A percentile compares a stretch with the other conserved stretches of the same genome.
These are phyloP conservation scores for Polychaeton citri DNA, from an alignment of 2,329 filamentous ascomycete genomes.

Conservation along the genomic window DNA sequence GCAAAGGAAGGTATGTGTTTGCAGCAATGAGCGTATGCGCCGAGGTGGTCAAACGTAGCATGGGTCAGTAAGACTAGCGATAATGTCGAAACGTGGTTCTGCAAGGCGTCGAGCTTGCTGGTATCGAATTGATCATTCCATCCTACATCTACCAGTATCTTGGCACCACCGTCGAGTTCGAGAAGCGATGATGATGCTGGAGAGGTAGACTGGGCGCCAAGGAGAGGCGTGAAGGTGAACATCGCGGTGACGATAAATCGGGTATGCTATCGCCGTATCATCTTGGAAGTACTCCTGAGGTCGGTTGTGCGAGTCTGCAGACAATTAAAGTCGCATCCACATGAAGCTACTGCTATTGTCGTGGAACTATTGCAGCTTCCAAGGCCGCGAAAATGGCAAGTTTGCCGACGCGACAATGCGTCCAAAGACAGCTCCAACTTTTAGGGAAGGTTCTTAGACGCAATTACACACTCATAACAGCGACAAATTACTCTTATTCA, in stretches of 20 bases:
- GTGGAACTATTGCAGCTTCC: no score
- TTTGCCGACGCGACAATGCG: conserved; percentile 1
- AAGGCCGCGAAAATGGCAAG: neutral
- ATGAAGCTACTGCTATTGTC: no score
- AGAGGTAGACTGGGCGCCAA: conserved; percentile 80
- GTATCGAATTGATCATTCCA: conserved; percentile 90
- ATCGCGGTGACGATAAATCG: conserved; percentile 43
- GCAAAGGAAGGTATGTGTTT: conserved; percentile 88
- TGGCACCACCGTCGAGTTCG: conserved; percentile 92
- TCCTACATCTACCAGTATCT: conserved; percentile 84
- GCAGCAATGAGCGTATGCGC: conserved; percentile 91
- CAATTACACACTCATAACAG: no score
- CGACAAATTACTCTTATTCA: no score
- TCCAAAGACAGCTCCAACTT: no score
- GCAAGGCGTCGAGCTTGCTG: conserved; percentile 69
- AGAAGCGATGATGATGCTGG: conserved; percentile 87
- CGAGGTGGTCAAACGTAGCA: conserved; percentile 79
- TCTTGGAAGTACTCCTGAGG: no score
- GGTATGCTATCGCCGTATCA: no score
- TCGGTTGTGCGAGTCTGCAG: no score
- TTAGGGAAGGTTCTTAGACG: no score
- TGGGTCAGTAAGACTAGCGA: conserved; percentile 92
- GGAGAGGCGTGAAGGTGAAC: conserved; percentile 91
- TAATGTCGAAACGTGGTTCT: conserved; percentile 83
- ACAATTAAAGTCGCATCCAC: no score